Percentiles rank a stretch among this genome's conserved stretches.
phyloP scores from a whole-genome alignment of 2,329 filamentous ascomycete species.

The Ophiosphaerella korrae region DNA sequence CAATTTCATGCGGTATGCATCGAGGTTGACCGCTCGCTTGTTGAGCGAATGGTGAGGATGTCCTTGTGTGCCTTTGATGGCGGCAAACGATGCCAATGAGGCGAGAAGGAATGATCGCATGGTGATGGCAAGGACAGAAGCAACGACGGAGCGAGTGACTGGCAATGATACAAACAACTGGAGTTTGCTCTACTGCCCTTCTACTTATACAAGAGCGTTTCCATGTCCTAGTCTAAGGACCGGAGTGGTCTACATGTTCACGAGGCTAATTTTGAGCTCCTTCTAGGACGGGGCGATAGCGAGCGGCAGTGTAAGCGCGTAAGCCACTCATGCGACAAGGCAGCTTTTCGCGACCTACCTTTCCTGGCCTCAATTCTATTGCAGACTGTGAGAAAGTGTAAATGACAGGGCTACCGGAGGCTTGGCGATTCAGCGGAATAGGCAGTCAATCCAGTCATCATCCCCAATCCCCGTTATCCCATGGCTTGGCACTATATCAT shows the following conservation, averaged over 20 bases:
- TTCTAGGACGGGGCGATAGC: constrained; percentile 1
- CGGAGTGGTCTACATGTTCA: constrained; percentile 1
- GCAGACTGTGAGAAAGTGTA: constrained; percentile 9
- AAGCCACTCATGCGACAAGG: constrained; percentile 9
- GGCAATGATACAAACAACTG: not conserved
- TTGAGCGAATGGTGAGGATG: constrained; percentile 28
- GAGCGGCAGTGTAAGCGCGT: constrained; percentile 7
- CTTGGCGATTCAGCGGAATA: constrained; percentile 24
- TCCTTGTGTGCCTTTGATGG: constrained; percentile 26
- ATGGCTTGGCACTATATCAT: constrained; percentile 22
- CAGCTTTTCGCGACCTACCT: constrained; percentile 16
- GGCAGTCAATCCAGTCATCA: constrained; percentile 28
- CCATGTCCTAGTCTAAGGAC: not conserved
- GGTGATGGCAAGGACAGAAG: constrained; percentile 16
- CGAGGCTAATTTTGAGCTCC: not conserved
- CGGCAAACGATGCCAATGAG: constrained; percentile 34
- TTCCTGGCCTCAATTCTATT: constrained; percentile 11
- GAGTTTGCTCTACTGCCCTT: not conserved
- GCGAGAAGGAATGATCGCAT: constrained; percentile 40
- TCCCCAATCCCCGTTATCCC: constrained; percentile 7
- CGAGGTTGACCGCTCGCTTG: constrained; percentile 35
- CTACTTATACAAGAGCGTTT: constrained; percentile 17
- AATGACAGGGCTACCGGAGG: constrained; percentile 5
- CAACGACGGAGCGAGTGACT: constrained; percentile 19
- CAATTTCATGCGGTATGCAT: constrained; percentile 38